Evolutionary conservation across 768 basidiomycete species (phyloP), one percentile per base, ranked within the genome.

Genomic region (Saitozyma podzolica): DNA sequence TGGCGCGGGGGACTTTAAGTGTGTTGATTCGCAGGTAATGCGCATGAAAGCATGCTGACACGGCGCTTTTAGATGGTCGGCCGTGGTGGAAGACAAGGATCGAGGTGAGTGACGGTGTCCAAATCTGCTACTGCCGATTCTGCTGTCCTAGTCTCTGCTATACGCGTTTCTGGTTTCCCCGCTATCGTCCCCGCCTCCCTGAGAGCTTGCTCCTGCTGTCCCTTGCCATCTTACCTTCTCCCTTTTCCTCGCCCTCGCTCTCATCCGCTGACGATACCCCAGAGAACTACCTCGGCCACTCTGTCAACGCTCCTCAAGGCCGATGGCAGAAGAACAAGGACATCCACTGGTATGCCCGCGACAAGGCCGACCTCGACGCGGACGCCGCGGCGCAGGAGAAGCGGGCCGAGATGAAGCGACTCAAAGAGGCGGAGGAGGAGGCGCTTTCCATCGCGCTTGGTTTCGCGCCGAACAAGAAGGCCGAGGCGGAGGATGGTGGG

Each of bases 271-370:
- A 60, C 9, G 19, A 1, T 55, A 40, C 16, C 20, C 13, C 39
- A 76, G 78, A 97, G 89, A 88, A 96, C 80, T 98, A 98, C 79
- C 86, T 98, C 3, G 94, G 94, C 6, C 91, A 95, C 77, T 90
- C 90, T 57, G 86, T 96, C 81, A 94, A 94, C 74, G 94, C 94
- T 2, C 94, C 94, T 0, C 91, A 91, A 0, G 94, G 94, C 1
- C 84, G 94, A 52, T 98, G 94, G 94, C 94, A 96, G 81, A 94
- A 94, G 81, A 92, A 92, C 82, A 92, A 94, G 78, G 94, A 98
- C 73, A 82, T 98, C 14, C 93, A 95, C 72, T 98, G 94, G 94
- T 98, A 95, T 76, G 85, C 82, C 70, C 86, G 93, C 39, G 91
- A 92, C 6, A 66, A 65, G 39, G 37, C 64, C 41, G 72, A 75